Conservation (phyloP, 2,329 filamentous ascomycete genomes). For the Chalaropsis ovoidea region DNA sequence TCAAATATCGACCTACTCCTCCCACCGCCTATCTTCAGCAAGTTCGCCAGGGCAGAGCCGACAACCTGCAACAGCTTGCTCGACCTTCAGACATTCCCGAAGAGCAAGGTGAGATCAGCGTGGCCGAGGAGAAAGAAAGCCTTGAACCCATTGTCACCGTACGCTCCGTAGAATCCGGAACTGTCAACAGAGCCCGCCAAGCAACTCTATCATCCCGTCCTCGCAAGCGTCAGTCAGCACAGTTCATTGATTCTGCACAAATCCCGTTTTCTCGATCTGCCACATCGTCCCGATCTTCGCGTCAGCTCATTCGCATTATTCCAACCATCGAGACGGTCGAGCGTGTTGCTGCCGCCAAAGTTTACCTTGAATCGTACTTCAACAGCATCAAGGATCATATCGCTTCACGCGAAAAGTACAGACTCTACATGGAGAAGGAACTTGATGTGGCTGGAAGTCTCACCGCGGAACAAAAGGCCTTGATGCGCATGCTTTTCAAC, state of each 20-base stretch:
- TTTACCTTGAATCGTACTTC: slow-evolving; percentile 78
- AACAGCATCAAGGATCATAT: slow-evolving; percentile 53
- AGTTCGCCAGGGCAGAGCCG: slow-evolving; percentile 5
- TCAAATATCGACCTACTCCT: background rate
- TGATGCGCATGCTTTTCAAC: slow-evolving; percentile 49
- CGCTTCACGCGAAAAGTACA: slow-evolving; percentile 30
- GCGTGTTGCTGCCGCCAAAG: slow-evolving; percentile 66
- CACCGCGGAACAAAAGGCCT: slow-evolving; percentile 45
- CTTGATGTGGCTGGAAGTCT: slow-evolving; percentile 47
- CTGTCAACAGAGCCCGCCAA: slow-evolving; percentile 4
- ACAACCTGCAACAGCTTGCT: background rate
- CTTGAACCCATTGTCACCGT: background rate
- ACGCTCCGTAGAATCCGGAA: slow-evolving; percentile 4
- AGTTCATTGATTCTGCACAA: background rate
- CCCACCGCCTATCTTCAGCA: slow-evolving; percentile 2
- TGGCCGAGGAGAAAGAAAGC: background rate
- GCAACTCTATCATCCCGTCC: background rate
- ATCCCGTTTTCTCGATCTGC: background rate
- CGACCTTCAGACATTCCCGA: background rate
- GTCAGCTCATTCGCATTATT: background rate
- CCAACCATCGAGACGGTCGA: slow-evolving; percentile 55
- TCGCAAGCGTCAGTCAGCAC: background rate
- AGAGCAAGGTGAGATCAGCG: background rate
- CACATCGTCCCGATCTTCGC: background rate
- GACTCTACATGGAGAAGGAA: slow-evolving; percentile 36